phyloP scores from a whole-genome alignment of 768 basidiomycete genomes.

The Lepiota venenata region DNA sequence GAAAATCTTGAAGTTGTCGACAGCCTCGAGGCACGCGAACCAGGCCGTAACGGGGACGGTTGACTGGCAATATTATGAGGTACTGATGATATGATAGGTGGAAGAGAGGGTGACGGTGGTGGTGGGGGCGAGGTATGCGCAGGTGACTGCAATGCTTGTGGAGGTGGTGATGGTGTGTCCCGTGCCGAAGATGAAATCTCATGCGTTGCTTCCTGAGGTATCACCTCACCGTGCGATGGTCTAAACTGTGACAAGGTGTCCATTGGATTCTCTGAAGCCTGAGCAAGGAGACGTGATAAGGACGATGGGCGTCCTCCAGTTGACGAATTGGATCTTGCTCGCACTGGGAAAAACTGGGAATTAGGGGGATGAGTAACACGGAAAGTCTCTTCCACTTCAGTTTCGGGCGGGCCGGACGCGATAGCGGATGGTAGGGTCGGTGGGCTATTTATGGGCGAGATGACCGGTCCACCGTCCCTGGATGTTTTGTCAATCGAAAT shows the following conservation, averaged over 20 bases:
- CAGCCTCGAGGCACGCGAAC: conserved; percentile 66
- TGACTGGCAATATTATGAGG: conserved; percentile 30
- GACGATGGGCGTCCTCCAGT: conserved; percentile 75
- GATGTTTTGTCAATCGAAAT: conserved; percentile 36
- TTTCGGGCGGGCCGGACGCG: conserved; percentile 55
- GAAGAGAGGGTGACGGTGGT: conserved; percentile 34
- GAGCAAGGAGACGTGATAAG: conserved; percentile 74
- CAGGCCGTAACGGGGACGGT: conserved; percentile 65
- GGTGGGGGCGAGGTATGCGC: conserved; percentile 27
- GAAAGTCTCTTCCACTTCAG: conserved; percentile 74
- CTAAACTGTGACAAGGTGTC: conserved; percentile 6
- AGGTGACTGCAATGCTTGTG: conserved; percentile 16
- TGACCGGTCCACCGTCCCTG: conserved; percentile 29
- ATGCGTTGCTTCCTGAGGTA: conserved; percentile 13
- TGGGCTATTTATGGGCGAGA: conserved; percentile 20
- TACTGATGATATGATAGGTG: conserved; percentile 28
- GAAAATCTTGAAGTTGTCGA: conserved; percentile 72
- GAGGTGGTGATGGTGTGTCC: conserved; percentile 19
- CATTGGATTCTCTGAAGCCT: conserved; percentile 51
- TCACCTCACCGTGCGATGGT: conserved; percentile 19
- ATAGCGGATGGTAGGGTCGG: conserved; percentile 45
- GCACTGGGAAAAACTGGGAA: conserved; percentile 61
- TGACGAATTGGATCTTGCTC: conserved; percentile 63
- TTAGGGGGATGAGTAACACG: conserved; percentile 61
- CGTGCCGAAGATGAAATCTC: conserved; percentile 12